Evolutionary conservation across 371 early-diverging fungal species (phyloP), one percentile per base, ranked within the genome.

Genomic region (Choanephora cucurbitarum): DNA sequence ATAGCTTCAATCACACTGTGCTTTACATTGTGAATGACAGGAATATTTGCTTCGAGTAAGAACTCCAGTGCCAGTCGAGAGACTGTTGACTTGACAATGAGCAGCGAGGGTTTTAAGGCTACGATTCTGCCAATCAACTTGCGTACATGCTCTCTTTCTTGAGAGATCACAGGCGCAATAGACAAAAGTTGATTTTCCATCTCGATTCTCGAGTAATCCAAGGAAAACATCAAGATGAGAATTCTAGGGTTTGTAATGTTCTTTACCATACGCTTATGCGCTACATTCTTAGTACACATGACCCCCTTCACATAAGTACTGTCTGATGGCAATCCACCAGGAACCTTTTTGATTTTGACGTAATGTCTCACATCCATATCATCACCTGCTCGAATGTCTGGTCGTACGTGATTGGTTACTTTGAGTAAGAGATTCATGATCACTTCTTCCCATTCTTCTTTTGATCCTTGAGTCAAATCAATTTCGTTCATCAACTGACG

Each of bases 291-390:
- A n/a, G 93, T 84, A 62, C 89, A 93, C 15, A 96, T 94, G 0
- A 95, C 83, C 1, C 94, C 95, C 41, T 87, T 77, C 31, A 97
- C 82, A 67, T 91, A 95, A 50, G 88, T 83, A 40, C 90, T 88
- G 60, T 95, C 92, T 15, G 70, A 52, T 0, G 94, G 92, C 17
- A 66, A 15, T 0, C 94, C 97, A 11, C 97, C 97, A 0, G 96
- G 92, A 15, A 97, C 89, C 58, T 89, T 90, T 67, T 98, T 98
- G 68, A 97, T 91, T 62, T 95, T 95, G 55, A 98, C 88, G 56
- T 91, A 94, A 24, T 91, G 88, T 17, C 93, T 83, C 19, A 95
- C 84, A 64, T 97, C 96, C 77, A 94, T 94, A 55, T 81, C 82
- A 58, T 95, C 94, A 28, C 93, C 91, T 23, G 77, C 75, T 5